These are phyloP conservation scores for Tulasnella sp. DNA, from an alignment of 768 basidiomycete species.

Conservation along the genomic window DNA sequence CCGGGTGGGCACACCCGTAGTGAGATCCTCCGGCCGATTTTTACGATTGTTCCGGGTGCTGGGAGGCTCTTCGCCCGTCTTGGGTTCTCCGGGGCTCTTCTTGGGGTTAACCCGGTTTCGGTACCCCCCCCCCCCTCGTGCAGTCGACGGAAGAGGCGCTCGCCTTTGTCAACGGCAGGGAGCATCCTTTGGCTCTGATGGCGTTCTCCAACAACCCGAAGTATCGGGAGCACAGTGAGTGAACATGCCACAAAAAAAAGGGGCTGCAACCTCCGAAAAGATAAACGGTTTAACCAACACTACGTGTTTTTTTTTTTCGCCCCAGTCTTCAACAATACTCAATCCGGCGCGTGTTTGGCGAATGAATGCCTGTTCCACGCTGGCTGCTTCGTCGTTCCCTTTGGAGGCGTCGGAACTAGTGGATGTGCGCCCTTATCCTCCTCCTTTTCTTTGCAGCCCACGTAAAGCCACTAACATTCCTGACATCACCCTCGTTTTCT, in stretches of 20 bases:
- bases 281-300: no score
- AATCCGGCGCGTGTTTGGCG: constrained; percentile 54
- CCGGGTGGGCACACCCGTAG: constrained; percentile 19
- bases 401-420: constrained; percentile 30
- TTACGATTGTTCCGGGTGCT: constrained; percentile 38
- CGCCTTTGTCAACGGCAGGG: constrained; percentile 41
- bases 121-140: background rate
- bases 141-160: constrained; percentile 35
- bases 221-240: constrained; percentile 35
- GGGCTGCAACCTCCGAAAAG: no score
- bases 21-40: constrained; percentile 43
- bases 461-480: background rate
- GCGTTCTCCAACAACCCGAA: constrained; percentile 53
- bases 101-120: background rate
- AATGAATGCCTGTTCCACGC: constrained; percentile 57
- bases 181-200: constrained; percentile 61
- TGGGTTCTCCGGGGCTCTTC: background rate
- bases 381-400: constrained; percentile 35
- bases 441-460: background rate
- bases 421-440: constrained; percentile 20
- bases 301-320: no score
- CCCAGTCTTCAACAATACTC: constrained; percentile 56
- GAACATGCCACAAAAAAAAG: no score
- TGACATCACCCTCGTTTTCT: constrained; percentile 33
- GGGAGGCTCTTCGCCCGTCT: background rate